phyloP scores from a whole-genome alignment of 768 basidiomycete species.

The Hericium erinaceus region DNA sequence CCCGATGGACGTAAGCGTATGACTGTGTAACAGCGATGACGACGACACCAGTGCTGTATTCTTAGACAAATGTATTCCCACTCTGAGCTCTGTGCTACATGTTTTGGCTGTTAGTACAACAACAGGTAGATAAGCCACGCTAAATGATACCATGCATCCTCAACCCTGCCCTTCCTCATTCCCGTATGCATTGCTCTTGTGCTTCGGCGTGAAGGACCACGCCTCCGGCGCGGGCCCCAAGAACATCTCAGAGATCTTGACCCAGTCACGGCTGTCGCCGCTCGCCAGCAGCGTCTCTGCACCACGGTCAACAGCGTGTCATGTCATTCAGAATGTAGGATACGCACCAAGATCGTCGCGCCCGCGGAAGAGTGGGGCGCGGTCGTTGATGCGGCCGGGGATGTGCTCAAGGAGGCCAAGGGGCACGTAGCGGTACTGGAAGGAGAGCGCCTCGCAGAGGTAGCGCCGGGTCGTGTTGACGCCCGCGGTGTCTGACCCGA shows the following conservation, averaged over 20 bases:
- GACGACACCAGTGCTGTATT: not conserved
- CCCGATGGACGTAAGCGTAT: slow-evolving; percentile 10
- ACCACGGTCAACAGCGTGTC: not conserved
- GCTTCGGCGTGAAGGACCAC: slow-evolving; percentile 87
- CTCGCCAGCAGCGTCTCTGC: slow-evolving; percentile 81
- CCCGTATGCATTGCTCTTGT: slow-evolving; percentile 78
- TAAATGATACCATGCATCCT: slow-evolving; percentile 1
- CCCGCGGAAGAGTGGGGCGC: slow-evolving; percentile 81
- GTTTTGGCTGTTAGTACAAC: no score
- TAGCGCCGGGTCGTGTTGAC: slow-evolving; percentile 89
- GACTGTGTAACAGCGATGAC: not conserved
- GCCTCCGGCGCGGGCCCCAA: slow-evolving; percentile 76
- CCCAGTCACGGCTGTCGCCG: slow-evolving; percentile 76
- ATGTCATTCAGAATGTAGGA: not conserved
- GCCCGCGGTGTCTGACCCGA: slow-evolving; percentile 81
- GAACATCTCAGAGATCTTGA: slow-evolving; percentile 93
- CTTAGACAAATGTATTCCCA: not conserved
- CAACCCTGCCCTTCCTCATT: slow-evolving; percentile 53
- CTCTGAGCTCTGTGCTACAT: not conserved
- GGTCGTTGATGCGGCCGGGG: slow-evolving; percentile 81
- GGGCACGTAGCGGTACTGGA: slow-evolving; percentile 94
- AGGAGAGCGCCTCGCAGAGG: slow-evolving; percentile 90
- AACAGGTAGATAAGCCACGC: no score
- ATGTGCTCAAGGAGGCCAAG: slow-evolving; percentile 82
- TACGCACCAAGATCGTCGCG: slow-evolving; percentile 77